phyloP scores from a whole-genome alignment of 371 early-diverging fungal genomes.

The Saksenaea oblongispora region DNA sequence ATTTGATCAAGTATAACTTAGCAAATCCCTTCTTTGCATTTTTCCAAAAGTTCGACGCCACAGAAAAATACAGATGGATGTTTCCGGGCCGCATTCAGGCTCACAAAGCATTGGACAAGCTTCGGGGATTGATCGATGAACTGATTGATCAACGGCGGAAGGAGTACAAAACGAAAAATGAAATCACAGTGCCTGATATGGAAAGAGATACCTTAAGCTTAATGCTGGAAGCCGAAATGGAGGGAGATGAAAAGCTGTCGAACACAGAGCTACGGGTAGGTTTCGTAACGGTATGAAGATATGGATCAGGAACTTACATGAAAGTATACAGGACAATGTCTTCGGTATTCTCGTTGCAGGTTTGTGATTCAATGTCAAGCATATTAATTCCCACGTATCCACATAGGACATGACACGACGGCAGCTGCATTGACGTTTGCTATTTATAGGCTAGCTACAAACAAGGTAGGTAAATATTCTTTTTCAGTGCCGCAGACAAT shows the following conservation, averaged over 20 bases:
- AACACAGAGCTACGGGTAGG: constrained; percentile 34
- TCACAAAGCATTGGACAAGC: constrained; percentile 20
- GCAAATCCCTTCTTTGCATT: constrained; percentile 40
- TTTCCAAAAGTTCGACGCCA: constrained; percentile 47
- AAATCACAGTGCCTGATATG: constrained; percentile 13
- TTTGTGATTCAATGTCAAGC: not conserved
- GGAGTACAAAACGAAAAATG: constrained; percentile 15
- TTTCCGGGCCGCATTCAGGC: constrained; percentile 29
- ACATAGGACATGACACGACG: constrained; percentile 19
- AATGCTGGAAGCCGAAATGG: constrained; percentile 34
- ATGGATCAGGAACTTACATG: not conserved
- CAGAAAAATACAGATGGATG: constrained; percentile 12
- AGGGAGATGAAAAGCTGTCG: constrained; percentile 22
- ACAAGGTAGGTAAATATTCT: constrained; percentile 20
- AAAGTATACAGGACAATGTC: constrained; percentile 16
- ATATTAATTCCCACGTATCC: constrained; percentile 17
- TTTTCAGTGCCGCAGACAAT: not conserved
- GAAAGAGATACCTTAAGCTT: constrained; percentile 47
- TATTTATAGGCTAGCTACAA: constrained; percentile 19
- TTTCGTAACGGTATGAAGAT: not conserved
- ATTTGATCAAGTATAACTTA: constrained; percentile 4
- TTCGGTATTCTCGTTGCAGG: constrained; percentile 38
- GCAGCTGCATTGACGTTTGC: constrained; percentile 18
- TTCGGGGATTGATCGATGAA: constrained; percentile 31
- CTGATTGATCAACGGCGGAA: constrained; percentile 39